Base-by-base conservation (phyloP, 768 basidiomycete species). In the Chalciporus pseudorubinellus region DNA sequence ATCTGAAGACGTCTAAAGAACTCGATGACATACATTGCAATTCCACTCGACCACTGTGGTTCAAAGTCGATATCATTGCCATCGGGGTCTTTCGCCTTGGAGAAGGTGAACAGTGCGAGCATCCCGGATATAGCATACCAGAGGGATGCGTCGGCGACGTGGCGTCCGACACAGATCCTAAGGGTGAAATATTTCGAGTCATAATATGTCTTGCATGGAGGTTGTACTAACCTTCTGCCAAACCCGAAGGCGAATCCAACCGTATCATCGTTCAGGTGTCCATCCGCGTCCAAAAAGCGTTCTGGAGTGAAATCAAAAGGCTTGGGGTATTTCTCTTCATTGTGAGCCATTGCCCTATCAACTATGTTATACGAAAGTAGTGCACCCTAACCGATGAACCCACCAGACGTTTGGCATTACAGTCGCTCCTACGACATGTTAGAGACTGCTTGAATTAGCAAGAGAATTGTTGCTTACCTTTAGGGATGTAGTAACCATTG, bases 251-350 rank as follows among this genome's bases (percentile, higher is more conserved):
- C 50, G 10, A 53, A 52, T 14, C 22, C 31, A 14, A 55, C 24
- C 3, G 62, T 59, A 36, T 71, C 65, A 11, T 46, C 40, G 53
- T 46, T 68, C 42, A 51, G 55, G 13, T 62, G 50, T 7, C 62
- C 63, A n/a, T 57, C 41, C 16, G 29, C 28, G 18, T 58, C 47
- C 14, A 68, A 51, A 49, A 68, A 67, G 2, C 70, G 68, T 26
- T 66, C 63, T 6, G 72, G 72, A 21, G 56, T 53, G 55, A 72
- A 72, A n/a, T 44, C 58, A 42, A 53, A 61, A 0, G 72, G 70
- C 28, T 61, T 50, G 3, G 68, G 68, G 48, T 72, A 74, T 16
- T 55, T 50, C 16, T 50, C 49, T n/a, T 60, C 59, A 52, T 74
- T 66, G 19, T 62, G 71, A 5, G 69, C 50, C 46, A 73, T 71